These are phyloP conservation scores for Aspergillus sojae DNA, from an alignment of 2,329 filamentous ascomycete genomes.

Conservation along the genomic window DNA sequence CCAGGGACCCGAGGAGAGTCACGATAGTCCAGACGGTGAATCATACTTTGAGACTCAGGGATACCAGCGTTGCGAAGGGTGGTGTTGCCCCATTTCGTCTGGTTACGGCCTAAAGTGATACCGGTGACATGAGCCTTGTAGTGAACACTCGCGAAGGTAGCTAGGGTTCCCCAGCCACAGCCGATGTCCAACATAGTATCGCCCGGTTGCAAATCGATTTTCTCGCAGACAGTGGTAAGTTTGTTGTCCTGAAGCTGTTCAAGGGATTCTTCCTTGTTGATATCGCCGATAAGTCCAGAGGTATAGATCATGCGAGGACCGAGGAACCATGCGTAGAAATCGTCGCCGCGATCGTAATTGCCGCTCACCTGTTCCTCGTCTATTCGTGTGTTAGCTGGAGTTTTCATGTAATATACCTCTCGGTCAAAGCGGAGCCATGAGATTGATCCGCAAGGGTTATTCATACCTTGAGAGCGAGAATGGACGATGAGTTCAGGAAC, in stretches of 20 bases:
- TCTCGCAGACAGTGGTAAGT: slow-evolving; percentile 90
- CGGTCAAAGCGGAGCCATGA: neutral
- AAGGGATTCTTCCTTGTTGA: slow-evolving; percentile 82
- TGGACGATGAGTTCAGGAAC: slow-evolving; percentile 91
- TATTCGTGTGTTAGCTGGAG: slow-evolving; percentile 34
- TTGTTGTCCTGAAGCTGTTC: slow-evolving; percentile 99
- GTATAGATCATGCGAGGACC: slow-evolving; percentile 99
- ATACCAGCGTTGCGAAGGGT: slow-evolving; percentile 82
- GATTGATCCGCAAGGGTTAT: neutral
- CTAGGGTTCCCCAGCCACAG: slow-evolving; percentile 96
- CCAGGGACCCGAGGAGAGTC: slow-evolving; percentile 81
- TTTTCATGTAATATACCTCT: neutral
- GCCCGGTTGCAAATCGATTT: slow-evolving; percentile 80
- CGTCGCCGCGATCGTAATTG: slow-evolving; percentile 96
- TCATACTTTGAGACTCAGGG: slow-evolving; percentile 82
- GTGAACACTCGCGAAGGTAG: slow-evolving; percentile 88
- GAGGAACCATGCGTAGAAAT: slow-evolving; percentile 98
- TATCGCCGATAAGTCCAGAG: slow-evolving; percentile 87
- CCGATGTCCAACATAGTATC: slow-evolving; percentile 91
- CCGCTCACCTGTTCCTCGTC: slow-evolving; percentile 97
- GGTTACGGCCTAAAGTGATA: slow-evolving; percentile 92
- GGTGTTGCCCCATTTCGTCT: slow-evolving; percentile 94
- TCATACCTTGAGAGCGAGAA: slow-evolving; percentile 77
- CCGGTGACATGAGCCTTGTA: slow-evolving; percentile 85
- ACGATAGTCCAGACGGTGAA: slow-evolving; percentile 96